Evolutionary conservation across 2,329 filamentous ascomycete species (phyloP), one percentile per base, ranked within the genome.

Genomic region (Ceratocystis eucalypticola): DNA sequence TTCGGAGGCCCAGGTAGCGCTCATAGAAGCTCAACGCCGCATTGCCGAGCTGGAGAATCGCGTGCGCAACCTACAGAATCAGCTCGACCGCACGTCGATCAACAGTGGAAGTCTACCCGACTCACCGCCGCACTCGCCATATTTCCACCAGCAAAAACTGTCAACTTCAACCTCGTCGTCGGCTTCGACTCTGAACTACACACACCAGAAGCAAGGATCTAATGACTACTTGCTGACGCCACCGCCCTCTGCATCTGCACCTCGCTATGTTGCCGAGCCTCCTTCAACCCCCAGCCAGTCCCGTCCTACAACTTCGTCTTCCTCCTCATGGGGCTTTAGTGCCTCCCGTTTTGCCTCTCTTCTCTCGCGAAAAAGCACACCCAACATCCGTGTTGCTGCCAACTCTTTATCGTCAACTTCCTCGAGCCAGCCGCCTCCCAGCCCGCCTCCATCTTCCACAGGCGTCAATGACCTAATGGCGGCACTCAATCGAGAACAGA

Each of bases 111-210:
- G 50, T n/a, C 62, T 44, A 12, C 33, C 33, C 44, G 41, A 44
- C 25, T 86, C 87, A 66, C 82, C 85, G 2, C 83, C 84, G 53
- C 53, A 57, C 12, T 57, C 53, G 17, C 53, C 53, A 7, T 37
- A 57, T 30, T 57, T 57, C 22, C 53, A 57, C 79, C 73, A 80
- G 84, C 69, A 82, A 85, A 74, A 82, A 81, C 73, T 86, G 82
- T 79, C 89, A 93, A 76, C 88, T 91, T 75, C 87, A 91, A 74
- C 80, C 91, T 50, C 79, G 76, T 57, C 78, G 91, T 65, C 83
- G 83, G 70, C 76, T 76, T 45, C 71, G 72, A 72, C 64, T 50
- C 15, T 6, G 45, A 62, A 30, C 61, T 61, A 45, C 64, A 50
- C 33, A 70, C 63, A 71, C 70, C 70, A 70, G 70, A 62, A 70